Conservation (phyloP, 1,284 basidiomycete species). For the Wallemia mellicola region DNA sequence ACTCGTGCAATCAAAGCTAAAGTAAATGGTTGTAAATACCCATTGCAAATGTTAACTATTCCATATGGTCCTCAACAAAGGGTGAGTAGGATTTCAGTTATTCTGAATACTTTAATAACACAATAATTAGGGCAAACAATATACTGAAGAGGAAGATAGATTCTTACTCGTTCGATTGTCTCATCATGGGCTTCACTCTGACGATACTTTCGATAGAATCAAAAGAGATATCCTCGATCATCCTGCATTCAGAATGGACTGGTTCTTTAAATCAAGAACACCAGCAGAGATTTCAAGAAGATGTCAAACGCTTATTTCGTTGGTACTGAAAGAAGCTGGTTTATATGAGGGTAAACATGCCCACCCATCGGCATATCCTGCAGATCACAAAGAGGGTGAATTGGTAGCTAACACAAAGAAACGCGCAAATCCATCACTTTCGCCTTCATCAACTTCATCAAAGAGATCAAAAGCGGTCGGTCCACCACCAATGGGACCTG, state of each 20-base stretch:
- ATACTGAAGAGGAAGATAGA: slow-evolving; percentile 85
- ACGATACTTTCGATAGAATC: slow-evolving; percentile 83
- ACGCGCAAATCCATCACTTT: not conserved
- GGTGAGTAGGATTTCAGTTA: slow-evolving; percentile 4
- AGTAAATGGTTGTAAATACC: slow-evolving; percentile 47
- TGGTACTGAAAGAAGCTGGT: slow-evolving; percentile 49
- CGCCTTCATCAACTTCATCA: not conserved
- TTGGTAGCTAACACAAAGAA: not conserved
- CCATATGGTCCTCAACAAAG: slow-evolving; percentile 59
- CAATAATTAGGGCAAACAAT: slow-evolving; percentile 45
- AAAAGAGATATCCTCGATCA: slow-evolving; percentile 88
- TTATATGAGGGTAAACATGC: not conserved
- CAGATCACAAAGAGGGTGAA: not conserved
- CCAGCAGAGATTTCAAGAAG: slow-evolving; percentile 67
- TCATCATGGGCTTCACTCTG: slow-evolving; percentile 68
- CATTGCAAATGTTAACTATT: slow-evolving; percentile 81
- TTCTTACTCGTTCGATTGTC: slow-evolving; percentile 74
- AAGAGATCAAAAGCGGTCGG: not conserved
- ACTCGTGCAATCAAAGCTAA: slow-evolving; percentile 32
- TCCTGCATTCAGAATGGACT: slow-evolving; percentile 89
- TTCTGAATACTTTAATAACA: not conserved
- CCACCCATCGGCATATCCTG: not conserved
- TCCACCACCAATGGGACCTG: not conserved
- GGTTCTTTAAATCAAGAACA: slow-evolving; percentile 92
- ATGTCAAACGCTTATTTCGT: slow-evolving; percentile 59